phyloP scores from a whole-genome alignment of 2,329 filamentous ascomycete genomes.

The Cladobotryum mycophilum region DNA sequence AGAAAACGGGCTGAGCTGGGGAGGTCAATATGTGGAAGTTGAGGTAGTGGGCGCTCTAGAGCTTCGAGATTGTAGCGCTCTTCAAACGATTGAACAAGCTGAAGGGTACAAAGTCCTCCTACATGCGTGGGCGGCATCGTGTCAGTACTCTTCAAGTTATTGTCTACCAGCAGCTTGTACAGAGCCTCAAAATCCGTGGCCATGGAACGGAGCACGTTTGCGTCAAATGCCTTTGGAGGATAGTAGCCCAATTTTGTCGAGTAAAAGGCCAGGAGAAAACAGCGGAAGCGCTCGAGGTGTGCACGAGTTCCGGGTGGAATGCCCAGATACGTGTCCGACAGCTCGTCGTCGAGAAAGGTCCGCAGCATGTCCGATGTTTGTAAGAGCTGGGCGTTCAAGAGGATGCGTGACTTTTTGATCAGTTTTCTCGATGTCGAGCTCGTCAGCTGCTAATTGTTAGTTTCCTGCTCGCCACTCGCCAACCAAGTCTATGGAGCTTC shows the following conservation, averaged over 20 bases:
- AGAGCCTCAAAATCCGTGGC: slow-evolving; percentile 63
- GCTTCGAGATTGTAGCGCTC: slow-evolving; percentile 50
- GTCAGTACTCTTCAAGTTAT: slow-evolving; percentile 42
- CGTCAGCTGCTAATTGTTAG: slow-evolving; percentile 33
- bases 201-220: slow-evolving; percentile 52
- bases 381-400: slow-evolving; percentile 59
- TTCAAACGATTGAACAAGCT: slow-evolving; percentile 64
- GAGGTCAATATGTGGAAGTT: slow-evolving; percentile 48
- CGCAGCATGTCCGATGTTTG: slow-evolving; percentile 52
- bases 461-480: too few species aligned
- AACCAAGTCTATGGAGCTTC: slow-evolving; percentile 15
- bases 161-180: slow-evolving; percentile 66
- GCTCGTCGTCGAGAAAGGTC: slow-evolving; percentile 65
- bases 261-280: slow-evolving; percentile 62
- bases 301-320: slow-evolving; percentile 53
- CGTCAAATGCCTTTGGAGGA: slow-evolving; percentile 49
- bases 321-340: slow-evolving; percentile 60
- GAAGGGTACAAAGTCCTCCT: slow-evolving; percentile 64
- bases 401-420: slow-evolving; percentile 54
- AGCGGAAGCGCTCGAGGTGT: slow-evolving; percentile 67
- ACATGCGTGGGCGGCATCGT: slow-evolving; percentile 48
- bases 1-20: slow-evolving; percentile 27
- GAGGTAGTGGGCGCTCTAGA: slow-evolving; percentile 59
- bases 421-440: slow-evolving; percentile 54
- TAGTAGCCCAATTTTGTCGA: slow-evolving; percentile 63